Evolutionary conservation across 1,284 basidiomycete species (phyloP).

Genomic region (Sanghuangporus baumii): DNA sequence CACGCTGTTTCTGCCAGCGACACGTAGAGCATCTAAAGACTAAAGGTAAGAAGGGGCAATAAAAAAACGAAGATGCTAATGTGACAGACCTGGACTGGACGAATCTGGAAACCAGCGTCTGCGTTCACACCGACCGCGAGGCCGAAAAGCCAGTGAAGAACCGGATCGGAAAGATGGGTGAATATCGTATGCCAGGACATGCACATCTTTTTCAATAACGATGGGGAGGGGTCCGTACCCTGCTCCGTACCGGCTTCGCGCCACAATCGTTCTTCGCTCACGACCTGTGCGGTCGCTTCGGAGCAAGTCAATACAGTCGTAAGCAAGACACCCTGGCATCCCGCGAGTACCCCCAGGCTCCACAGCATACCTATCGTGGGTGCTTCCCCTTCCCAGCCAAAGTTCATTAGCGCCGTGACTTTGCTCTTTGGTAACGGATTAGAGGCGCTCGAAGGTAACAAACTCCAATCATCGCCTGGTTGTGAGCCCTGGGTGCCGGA

Average conservation of each 20-base stretch:
- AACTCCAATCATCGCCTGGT: neutral
- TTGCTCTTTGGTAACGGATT: neutral
- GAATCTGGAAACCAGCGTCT: neutral
- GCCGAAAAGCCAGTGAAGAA: constrained; percentile 19
- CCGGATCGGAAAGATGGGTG: constrained; percentile 8
- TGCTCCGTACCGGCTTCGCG: neutral
- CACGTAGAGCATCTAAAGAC: constrained; percentile 17
- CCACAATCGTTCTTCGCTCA: constrained; percentile 16
- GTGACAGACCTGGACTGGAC: constrained; percentile 2
- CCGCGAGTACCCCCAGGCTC: constrained; percentile 12
- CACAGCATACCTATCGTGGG: constrained; percentile 9
- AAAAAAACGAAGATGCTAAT: neutral
- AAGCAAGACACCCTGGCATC: constrained; percentile 16
- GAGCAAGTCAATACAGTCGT: constrained; percentile 10
- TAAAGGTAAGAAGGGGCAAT: neutral
- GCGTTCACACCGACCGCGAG: constrained; percentile 15
- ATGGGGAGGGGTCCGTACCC: constrained; percentile 11
- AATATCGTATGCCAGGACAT: constrained; percentile 1
- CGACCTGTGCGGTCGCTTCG: constrained; percentile 1
- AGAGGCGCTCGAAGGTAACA: neutral
- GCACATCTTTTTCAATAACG: constrained; percentile 1
- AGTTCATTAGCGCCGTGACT: constrained; percentile 3
- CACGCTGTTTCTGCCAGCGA: neutral
- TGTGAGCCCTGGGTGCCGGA: constrained; percentile 14
- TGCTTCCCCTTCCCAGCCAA: constrained; percentile 12